A percentile compares a stretch with the other conserved stretches of the same genome.
These are phyloP conservation scores for Hanseniaspora lindneri DNA, from an alignment of 805 yeast genomes.

Conservation along the genomic window DNA sequence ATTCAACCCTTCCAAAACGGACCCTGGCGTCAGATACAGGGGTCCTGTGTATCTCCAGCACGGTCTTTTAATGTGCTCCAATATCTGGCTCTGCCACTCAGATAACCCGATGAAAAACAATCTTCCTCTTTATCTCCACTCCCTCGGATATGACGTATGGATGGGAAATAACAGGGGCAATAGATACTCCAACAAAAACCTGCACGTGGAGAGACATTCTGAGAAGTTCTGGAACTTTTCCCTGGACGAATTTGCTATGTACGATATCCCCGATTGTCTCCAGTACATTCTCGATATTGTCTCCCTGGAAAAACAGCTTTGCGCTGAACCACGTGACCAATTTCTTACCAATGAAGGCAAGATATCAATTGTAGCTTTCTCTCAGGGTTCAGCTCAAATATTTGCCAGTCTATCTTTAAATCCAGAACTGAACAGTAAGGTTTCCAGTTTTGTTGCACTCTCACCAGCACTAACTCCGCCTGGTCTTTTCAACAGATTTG, in stretches of 20 bases:
- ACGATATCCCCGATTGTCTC: conserved; percentile 76
- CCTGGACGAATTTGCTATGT: conserved; percentile 80
- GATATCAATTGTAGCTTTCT: conserved; percentile 66
- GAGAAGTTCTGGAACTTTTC: conserved; percentile 74
- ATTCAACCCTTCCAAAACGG: too few relatives aligned
- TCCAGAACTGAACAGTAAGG: conserved; percentile 46
- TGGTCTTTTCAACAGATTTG: conserved; percentile 63
- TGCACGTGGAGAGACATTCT: conserved; percentile 32
- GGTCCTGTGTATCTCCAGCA: conserved; percentile 77
- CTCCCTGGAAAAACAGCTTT: conserved; percentile 16
- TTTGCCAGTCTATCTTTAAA: conserved; percentile 67
- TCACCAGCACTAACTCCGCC: conserved; percentile 93
- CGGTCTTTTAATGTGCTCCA: conserved; percentile 81
- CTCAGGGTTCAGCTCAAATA: conserved; percentile 91
- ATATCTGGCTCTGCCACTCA: conserved; percentile 51
- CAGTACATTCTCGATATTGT: conserved; percentile 55
- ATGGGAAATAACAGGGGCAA: conserved; percentile 87
- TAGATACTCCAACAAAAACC: conserved; percentile 78
- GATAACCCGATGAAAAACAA: conserved; percentile 31
- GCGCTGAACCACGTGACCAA: not conserved
- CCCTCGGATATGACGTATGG: conserved; percentile 74
- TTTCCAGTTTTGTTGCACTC: conserved; percentile 58
- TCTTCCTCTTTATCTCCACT: conserved; percentile 65
- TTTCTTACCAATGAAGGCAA: conserved; percentile 27
- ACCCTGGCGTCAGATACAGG: conserved; percentile 18